Conservation (phyloP, 805 yeast species). For the Candida railenensis region DNA sequence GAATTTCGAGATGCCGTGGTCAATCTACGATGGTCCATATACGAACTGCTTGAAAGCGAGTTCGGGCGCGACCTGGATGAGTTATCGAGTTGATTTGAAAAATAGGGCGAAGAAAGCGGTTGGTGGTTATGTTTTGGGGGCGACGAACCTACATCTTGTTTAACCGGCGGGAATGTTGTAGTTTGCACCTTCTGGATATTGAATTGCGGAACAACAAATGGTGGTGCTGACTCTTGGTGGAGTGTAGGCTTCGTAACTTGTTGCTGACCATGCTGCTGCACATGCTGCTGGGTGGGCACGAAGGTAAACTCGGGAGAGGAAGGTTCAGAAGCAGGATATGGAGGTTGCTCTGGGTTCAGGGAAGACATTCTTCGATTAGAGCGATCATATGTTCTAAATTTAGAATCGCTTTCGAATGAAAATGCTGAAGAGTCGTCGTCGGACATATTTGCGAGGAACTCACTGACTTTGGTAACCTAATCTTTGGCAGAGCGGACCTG, state of each 20-base stretch:
- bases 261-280: not conserved
- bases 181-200: not conserved
- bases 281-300: too few species aligned
- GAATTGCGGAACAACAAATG: not conserved
- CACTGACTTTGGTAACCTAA: too few species aligned
- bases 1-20: slow-evolving; percentile 1
- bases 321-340: not conserved
- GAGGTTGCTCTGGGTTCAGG: not conserved
- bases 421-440: not conserved
- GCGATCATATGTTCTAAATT: not conserved
- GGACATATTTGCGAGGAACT: too few species aligned
- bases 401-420: not conserved
- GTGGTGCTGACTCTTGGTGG: not conserved
- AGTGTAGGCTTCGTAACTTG: not conserved
- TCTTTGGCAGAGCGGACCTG: not conserved
- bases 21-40: not conserved
- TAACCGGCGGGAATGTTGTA: not conserved
- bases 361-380: too few species aligned
- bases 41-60: not conserved
- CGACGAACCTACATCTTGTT: not conserved
- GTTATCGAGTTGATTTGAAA: not conserved
- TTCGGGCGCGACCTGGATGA: not conserved
- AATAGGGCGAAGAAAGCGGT: not conserved
- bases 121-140: too few species aligned
- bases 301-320: not conserved